A percentile compares a stretch with the other conserved stretches of the same genome.
These are phyloP conservation scores for Termitomyces sp. DNA, from an alignment of 768 basidiomycete species.

Conservation along the genomic window DNA sequence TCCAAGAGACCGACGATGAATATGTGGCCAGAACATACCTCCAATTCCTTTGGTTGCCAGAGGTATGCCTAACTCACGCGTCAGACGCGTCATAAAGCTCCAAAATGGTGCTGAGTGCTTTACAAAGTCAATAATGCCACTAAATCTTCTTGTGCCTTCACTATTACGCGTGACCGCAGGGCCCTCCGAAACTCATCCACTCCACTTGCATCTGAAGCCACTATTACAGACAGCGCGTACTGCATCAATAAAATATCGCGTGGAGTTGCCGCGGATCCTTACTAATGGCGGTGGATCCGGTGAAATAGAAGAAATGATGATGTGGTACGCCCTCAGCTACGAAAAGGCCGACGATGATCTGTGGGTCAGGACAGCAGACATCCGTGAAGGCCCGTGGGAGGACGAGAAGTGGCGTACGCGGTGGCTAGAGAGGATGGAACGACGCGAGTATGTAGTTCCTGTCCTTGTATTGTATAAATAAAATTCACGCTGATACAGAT, in stretches of 20 bases:
- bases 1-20: constrained; percentile 45
- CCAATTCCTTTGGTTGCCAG: constrained; percentile 75
- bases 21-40: constrained; percentile 61
- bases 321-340: constrained; percentile 68
- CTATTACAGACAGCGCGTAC: constrained; percentile 55
- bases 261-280: constrained; percentile 57
- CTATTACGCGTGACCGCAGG: constrained; percentile 43
- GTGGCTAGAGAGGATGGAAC: constrained; percentile 65
- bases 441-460: constrained; percentile 46
- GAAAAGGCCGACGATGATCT: constrained; percentile 41
- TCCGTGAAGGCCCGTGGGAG: constrained; percentile 32
- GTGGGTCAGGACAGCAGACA: constrained; percentile 18
- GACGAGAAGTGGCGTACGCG: constrained; percentile 47
- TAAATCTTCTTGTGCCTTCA: constrained; percentile 49
- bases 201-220: constrained; percentile 55
- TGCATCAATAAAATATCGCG: constrained; percentile 54
- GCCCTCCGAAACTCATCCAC: constrained; percentile 38
- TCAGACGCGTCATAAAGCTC: not conserved
- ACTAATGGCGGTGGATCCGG: constrained; percentile 53
- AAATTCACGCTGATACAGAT: constrained; percentile 31
- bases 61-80: constrained; percentile 35
- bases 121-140: constrained; percentile 64
- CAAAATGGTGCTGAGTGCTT: not conserved
- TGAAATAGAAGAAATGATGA: constrained; percentile 64
- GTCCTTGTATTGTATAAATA: not conserved